Percentiles rank a stretch among this genome's conserved stretches.
phyloP scores from a whole-genome alignment of 768 basidiomycete genomes.

The Suillus placidus region DNA sequence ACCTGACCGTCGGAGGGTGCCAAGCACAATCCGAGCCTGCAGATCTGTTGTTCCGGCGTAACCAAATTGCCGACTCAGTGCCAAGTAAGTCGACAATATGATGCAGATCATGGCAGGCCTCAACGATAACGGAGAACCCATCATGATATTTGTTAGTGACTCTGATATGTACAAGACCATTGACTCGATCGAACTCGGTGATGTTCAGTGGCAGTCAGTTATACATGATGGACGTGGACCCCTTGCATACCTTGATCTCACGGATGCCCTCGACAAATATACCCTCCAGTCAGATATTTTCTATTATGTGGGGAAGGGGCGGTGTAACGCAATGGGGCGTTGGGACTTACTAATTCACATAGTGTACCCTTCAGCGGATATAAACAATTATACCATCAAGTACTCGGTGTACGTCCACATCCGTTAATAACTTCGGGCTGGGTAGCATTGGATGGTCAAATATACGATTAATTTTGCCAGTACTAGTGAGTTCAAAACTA shows the following conservation, averaged over 20 bases:
- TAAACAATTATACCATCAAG: not conserved
- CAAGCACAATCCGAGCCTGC: not conserved
- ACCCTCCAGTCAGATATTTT: not conserved
- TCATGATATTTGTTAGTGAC: not conserved
- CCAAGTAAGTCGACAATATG: not conserved
- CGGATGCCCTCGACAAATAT: not conserved
- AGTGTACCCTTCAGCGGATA: not conserved
- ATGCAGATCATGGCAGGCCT: not conserved
- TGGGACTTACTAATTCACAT: not conserved
- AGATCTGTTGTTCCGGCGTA: not conserved
- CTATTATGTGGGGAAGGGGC: not conserved
- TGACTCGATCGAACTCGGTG: not conserved
- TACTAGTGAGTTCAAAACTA: not conserved
- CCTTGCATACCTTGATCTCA: not conserved
- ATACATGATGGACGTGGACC: not conserved
- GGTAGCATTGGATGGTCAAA: not conserved
- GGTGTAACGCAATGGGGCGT: not conserved
- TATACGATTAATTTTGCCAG: not conserved
- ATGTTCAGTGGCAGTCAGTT: not conserved
- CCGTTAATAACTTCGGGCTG: not conserved
- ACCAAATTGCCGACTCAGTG: not conserved
- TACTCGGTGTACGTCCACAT: not conserved
- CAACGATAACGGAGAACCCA: not conserved
- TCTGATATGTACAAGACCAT: not conserved
- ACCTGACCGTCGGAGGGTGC: not conserved